These are phyloP conservation scores for Arabidopsis arenosa DNA, from an alignment of 345 rosid genomes.

Conservation along the genomic window DNA sequence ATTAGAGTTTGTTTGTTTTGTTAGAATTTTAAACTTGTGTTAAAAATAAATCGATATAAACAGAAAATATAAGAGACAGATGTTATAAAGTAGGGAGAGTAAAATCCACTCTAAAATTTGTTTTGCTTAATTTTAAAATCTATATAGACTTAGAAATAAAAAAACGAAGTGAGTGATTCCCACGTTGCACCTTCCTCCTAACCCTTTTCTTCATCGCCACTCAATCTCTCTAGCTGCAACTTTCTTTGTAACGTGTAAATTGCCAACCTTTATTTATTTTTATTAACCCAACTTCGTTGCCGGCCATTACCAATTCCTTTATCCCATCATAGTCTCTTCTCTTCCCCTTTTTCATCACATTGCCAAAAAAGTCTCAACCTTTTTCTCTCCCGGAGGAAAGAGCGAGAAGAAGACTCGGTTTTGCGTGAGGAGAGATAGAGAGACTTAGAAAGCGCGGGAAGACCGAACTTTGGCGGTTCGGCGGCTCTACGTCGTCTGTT, in stretches of 20 bases:
- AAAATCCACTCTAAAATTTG: slow-evolving; percentile 27
- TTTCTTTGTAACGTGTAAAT: slow-evolving; percentile 27
- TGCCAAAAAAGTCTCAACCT: not conserved
- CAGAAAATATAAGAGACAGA: slow-evolving; percentile 3
- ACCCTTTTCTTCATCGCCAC: slow-evolving; percentile 47
- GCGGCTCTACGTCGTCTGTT: slow-evolving; percentile 33
- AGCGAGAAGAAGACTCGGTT: not conserved
- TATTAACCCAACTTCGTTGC: slow-evolving; percentile 31
- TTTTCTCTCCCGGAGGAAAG: not conserved
- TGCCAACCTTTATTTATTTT: slow-evolving; percentile 7
- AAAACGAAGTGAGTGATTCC: slow-evolving; percentile 44
- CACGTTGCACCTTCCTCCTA: slow-evolving; percentile 49
- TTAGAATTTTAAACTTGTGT: too few species aligned
- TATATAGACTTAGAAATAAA: slow-evolving; percentile 19
- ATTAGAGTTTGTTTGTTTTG: too few species aligned
- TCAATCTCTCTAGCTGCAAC: slow-evolving; percentile 38
- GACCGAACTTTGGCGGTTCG: slow-evolving; percentile 32
- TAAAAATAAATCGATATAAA: too few species aligned
- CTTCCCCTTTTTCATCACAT: not conserved
- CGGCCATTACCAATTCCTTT: slow-evolving; percentile 29
- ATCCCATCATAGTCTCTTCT: slow-evolving; percentile 8
- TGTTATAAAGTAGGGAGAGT: slow-evolving; percentile 11
- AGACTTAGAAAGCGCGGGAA: slow-evolving; percentile 27
- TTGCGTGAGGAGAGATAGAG: slow-evolving; percentile 30
- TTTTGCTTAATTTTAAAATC: not conserved